phyloP scores from a whole-genome alignment of 768 basidiomycete genomes.

The Serendipita vermifera region DNA sequence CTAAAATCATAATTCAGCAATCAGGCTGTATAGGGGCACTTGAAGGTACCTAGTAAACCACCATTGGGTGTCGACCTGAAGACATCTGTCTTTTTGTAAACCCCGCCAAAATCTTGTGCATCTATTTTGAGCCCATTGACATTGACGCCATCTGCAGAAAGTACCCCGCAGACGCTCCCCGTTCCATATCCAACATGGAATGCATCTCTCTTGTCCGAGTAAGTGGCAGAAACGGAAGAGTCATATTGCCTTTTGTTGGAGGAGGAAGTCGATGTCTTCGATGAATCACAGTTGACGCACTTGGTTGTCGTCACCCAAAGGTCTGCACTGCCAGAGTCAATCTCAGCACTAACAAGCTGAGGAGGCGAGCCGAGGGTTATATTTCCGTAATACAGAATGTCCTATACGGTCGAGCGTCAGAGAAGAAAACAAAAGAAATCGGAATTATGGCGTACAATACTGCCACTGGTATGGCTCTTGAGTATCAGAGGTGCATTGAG shows the following conservation, averaged over 20 bases:
- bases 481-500: too few relatives aligned
- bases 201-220: slow-evolving; percentile 18
- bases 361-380: slow-evolving; percentile 41
- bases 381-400: slow-evolving; percentile 38
- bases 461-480: too few relatives aligned
- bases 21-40: too few relatives aligned
- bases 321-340: slow-evolving; percentile 60
- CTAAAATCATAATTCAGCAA: too few relatives aligned
- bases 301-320: slow-evolving; percentile 47
- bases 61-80: slow-evolving; percentile 40
- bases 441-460: too few relatives aligned
- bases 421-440: too few relatives aligned
- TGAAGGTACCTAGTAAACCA: slow-evolving; percentile 47
- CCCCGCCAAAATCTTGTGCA: slow-evolving; percentile 46
- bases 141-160: slow-evolving; percentile 39
- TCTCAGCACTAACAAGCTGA: slow-evolving; percentile 41
- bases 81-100: slow-evolving; percentile 33
- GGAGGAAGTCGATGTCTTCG: slow-evolving; percentile 24
- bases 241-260: slow-evolving; percentile 33
- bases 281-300: too few relatives aligned
- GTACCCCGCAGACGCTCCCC: slow-evolving; percentile 37
- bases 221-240: slow-evolving; percentile 31
- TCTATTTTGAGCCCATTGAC: slow-evolving; percentile 33
- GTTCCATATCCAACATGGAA: slow-evolving; percentile 39
- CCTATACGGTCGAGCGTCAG: slow-evolving; percentile 26